phyloP scores from a whole-genome alignment of 2,329 filamentous ascomycete species.

The Boeremia exigua region DNA sequence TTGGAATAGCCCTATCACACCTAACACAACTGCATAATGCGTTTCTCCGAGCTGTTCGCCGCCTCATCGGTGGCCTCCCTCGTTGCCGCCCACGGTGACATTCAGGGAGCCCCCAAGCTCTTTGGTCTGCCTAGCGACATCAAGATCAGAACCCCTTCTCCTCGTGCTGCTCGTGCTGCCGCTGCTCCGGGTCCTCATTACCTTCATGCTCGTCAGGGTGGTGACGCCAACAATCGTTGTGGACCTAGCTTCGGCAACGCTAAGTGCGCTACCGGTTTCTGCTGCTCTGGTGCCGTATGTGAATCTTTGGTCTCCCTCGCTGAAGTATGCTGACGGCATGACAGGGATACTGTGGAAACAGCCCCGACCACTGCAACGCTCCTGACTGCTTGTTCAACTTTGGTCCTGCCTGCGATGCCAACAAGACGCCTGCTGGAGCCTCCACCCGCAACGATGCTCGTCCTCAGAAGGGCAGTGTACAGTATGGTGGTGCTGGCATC shows the following conservation, averaged over 20 bases:
- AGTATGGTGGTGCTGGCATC: slow-evolving; percentile 64
- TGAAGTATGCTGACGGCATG: slow-evolving; percentile 2
- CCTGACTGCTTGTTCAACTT: slow-evolving; percentile 68
- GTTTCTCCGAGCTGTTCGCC: slow-evolving; percentile 37
- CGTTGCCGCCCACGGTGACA: slow-evolving; percentile 40
- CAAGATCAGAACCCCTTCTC: slow-evolving; percentile 39
- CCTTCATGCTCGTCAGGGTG: slow-evolving; percentile 39
- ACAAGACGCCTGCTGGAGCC: slow-evolving; percentile 59
- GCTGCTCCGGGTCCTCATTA: slow-evolving; percentile 19
- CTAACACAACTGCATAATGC: slow-evolving; percentile 32
- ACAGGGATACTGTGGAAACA: slow-evolving; percentile 60
- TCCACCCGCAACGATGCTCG: slow-evolving; percentile 61
- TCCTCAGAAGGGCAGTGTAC: slow-evolving; percentile 59
- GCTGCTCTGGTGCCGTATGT: slow-evolving; percentile 44
- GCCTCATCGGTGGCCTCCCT: slow-evolving; percentile 37
- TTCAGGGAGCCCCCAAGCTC: slow-evolving; percentile 41
- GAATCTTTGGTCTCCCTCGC: neutral
- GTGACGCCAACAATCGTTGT: slow-evolving; percentile 39
- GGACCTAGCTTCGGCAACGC: slow-evolving; percentile 31
- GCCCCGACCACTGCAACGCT: slow-evolving; percentile 62
- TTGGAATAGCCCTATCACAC: slow-evolving; percentile 2
- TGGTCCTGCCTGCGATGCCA: slow-evolving; percentile 65
- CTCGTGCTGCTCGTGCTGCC: slow-evolving; percentile 27
- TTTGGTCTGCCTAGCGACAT: slow-evolving; percentile 41
- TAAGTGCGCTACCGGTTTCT: slow-evolving; percentile 40